These are phyloP conservation scores for Neocatenulostroma microsporum DNA, from an alignment of 2,329 filamentous ascomycete species.

Conservation along the genomic window DNA sequence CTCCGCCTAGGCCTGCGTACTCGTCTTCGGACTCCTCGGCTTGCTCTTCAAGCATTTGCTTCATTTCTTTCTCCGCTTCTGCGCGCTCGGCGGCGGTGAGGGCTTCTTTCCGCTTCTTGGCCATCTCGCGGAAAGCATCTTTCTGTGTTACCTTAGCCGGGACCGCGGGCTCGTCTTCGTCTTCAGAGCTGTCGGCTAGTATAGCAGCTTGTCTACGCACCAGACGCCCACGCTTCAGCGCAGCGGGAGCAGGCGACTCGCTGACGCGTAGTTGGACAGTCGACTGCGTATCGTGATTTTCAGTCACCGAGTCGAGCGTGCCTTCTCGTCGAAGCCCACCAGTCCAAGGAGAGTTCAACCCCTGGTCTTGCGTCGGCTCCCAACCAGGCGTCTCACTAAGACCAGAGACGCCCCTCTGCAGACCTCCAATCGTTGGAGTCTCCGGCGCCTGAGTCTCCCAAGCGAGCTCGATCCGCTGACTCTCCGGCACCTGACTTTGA, in stretches of 20 bases:
- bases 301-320: constrained; percentile 13
- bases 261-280: constrained; percentile 26
- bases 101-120: constrained; percentile 53
- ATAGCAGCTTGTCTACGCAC: constrained; percentile 33
- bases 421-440: constrained; percentile 18
- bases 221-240: constrained; percentile 50
- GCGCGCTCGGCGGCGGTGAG: constrained; percentile 29
- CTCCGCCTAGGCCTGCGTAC: constrained; percentile 89
- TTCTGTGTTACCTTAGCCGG: constrained; percentile 34
- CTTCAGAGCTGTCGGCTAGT: constrained; percentile 36
- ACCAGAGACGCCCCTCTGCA: constrained; percentile 16
- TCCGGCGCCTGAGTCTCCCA: constrained; percentile 27
- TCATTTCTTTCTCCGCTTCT: constrained; percentile 66
- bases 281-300: constrained; percentile 26
- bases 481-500: constrained; percentile 23
- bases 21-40: constrained; percentile 98
- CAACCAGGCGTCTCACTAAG: constrained; percentile 27
- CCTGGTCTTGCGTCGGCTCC: constrained; percentile 28
- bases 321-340: constrained; percentile 13
- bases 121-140: constrained; percentile 60
- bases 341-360: constrained; percentile 22
- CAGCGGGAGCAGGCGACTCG: constrained; percentile 21
- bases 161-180: constrained; percentile 16
- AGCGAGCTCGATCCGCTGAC: constrained; percentile 31
- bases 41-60: constrained; percentile 85